A percentile compares a stretch with the other conserved stretches of the same genome.
Evolutionary conservation across 768 basidiomycete species (phyloP).

Genomic region (Mycena filopes): DNA sequence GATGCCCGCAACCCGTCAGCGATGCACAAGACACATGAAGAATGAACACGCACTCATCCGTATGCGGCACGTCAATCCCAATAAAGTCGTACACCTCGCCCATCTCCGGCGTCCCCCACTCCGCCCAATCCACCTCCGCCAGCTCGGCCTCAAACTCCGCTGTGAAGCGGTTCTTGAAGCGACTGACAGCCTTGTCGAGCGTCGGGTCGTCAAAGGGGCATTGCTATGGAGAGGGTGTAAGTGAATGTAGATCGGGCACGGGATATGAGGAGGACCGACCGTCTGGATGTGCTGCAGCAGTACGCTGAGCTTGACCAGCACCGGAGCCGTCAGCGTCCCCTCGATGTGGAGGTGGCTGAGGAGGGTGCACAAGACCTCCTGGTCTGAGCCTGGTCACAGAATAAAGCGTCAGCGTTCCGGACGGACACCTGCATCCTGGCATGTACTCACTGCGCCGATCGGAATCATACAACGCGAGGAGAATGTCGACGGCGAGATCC

Average conservation of each 20-base stretch:
- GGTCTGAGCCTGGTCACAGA: constrained; percentile 55
- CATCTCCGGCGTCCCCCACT: constrained; percentile 55
- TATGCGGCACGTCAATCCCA: constrained; percentile 46
- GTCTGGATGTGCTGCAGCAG: constrained; percentile 62
- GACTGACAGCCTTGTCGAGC: constrained; percentile 63
- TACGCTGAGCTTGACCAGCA: constrained; percentile 59
- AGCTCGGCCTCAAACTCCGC: constrained; percentile 57
- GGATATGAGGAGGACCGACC: constrained; percentile 42
- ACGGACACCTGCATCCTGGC: neutral
- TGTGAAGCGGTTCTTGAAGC: constrained; percentile 60
- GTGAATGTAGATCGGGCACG: neutral
- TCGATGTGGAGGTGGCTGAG: constrained; percentile 69
- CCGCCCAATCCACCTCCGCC: constrained; percentile 46
- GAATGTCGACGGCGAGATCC: constrained; percentile 66
- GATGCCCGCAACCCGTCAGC: neutral
- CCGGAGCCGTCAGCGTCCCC: constrained; percentile 45
- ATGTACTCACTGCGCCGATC: constrained; percentile 55
- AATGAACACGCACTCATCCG: neutral
- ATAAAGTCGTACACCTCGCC: constrained; percentile 54
- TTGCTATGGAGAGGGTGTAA: constrained; percentile 50
- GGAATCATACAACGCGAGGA: constrained; percentile 58
- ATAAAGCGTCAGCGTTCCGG: neutral
- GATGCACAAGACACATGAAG: neutral
- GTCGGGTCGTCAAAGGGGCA: constrained; percentile 66
- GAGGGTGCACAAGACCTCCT: constrained; percentile 72